Conservation (phyloP, 768 basidiomycete species). For the Hericium alpestre region DNA sequence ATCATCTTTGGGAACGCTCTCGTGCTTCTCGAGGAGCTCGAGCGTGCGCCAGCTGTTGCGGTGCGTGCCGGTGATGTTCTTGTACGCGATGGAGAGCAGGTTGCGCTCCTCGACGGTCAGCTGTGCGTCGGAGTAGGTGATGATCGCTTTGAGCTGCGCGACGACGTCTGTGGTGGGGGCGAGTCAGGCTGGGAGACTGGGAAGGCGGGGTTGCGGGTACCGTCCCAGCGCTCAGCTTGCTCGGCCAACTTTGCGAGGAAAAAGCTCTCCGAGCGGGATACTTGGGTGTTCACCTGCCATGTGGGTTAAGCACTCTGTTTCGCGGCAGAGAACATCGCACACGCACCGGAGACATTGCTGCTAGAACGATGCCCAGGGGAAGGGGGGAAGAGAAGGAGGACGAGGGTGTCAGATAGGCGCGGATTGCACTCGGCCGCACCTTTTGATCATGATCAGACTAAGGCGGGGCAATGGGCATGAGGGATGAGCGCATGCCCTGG, state of each 20-base stretch:
- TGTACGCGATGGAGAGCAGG: constrained; percentile 82
- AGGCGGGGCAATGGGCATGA: neutral
- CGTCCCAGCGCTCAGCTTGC: constrained; percentile 84
- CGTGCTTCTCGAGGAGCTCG: constrained; percentile 64
- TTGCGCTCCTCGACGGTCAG: constrained; percentile 82
- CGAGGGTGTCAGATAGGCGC: neutral
- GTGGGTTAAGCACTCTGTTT: neutral
- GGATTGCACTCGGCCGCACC: neutral
- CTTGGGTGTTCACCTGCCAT: constrained; percentile 11
- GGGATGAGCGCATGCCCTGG: no score
- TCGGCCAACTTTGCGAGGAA: constrained; percentile 75
- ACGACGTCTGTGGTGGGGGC: constrained; percentile 49
- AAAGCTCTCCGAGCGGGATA: constrained; percentile 26
- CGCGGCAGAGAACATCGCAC: neutral
- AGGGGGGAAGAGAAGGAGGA: neutral
- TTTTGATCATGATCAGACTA: neutral
- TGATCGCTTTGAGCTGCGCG: constrained; percentile 65
- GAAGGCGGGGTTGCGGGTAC: constrained; percentile 26
- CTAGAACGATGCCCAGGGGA: neutral
- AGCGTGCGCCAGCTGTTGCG: constrained; percentile 80
- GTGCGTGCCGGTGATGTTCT: constrained; percentile 77
- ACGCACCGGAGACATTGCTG: constrained; percentile 10
- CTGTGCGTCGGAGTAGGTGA: constrained; percentile 53
- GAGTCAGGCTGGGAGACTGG: neutral
- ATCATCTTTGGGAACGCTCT: constrained; percentile 19